Evolutionary conservation across 2,329 filamentous ascomycete genomes (phyloP).

Genomic region (Xylogone sp.): DNA sequence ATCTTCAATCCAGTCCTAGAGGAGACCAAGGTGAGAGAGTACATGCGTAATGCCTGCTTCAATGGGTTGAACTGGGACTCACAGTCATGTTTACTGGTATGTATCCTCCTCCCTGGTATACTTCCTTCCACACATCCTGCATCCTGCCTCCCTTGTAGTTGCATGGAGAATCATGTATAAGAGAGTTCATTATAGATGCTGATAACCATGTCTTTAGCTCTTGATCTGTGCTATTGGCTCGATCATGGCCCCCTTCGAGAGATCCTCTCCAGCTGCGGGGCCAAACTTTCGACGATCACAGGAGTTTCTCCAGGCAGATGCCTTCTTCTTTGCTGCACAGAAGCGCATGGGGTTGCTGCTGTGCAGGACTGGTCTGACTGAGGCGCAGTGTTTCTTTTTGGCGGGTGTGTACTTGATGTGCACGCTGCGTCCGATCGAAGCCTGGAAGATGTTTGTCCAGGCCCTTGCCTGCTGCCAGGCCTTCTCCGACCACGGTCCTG

Average conservation of each 20-base stretch:
- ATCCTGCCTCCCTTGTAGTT: no score
- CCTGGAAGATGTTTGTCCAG: conserved; percentile 50
- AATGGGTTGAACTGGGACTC: conserved; percentile 18
- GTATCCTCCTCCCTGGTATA: no score
- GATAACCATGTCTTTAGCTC: no score
- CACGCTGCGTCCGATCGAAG: conserved; percentile 41
- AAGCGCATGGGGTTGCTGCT: conserved; percentile 43
- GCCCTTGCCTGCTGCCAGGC: conserved; percentile 44
- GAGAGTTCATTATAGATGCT: no score
- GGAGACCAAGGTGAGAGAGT: conserved; percentile 25
- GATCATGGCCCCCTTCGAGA: conserved; percentile 1
- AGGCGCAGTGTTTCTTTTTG: conserved; percentile 47
- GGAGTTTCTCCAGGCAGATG: conserved; percentile 20
- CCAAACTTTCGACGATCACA: background rate
- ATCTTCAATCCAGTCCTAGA: conserved; percentile 50
- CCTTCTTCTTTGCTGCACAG: conserved; percentile 42
- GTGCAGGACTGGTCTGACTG: conserved; percentile 36
- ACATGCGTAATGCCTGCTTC: conserved; percentile 8
- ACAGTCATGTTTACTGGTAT: conserved; percentile 12
- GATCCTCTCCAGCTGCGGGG: background rate
- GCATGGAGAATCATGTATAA: no score
- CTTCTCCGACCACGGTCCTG: conserved; percentile 14
- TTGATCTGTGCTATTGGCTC: background rate
- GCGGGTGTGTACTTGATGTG: conserved; percentile 47
- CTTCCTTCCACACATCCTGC: no score